Evolutionary conservation across 179 eudicot species (phyloP).

Genomic region (Beta corolliflora): DNA sequence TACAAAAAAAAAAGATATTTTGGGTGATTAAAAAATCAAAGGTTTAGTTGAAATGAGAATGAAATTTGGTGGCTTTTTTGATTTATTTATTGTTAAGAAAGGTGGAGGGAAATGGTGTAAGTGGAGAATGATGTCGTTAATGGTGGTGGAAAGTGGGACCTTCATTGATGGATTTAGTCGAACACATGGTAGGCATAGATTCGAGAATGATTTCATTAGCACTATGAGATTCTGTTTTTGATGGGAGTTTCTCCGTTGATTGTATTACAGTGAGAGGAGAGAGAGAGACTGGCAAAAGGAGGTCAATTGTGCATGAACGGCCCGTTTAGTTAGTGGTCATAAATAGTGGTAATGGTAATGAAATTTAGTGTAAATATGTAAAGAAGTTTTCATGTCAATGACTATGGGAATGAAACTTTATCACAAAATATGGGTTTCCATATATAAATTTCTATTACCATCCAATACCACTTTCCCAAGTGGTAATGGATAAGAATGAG

Average conservation of each 20-base stretch:
- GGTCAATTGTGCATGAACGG: slow-evolving; percentile 2
- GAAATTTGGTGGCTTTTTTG: neutral
- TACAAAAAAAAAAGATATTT: neutral
- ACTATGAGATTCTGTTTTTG: slow-evolving; percentile 19
- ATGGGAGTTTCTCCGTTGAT: slow-evolving; percentile 1
- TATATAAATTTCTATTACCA: too few relatives aligned
- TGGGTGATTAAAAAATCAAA: neutral
- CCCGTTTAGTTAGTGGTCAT: too few relatives aligned
- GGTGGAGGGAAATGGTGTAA: slow-evolving; percentile 22
- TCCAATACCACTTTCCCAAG: too few relatives aligned
- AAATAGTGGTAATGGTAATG: too few relatives aligned
- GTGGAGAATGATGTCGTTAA: slow-evolving; percentile 19
- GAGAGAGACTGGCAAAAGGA: neutral
- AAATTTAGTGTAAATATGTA: too few relatives aligned
- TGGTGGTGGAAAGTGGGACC: slow-evolving; percentile 30
- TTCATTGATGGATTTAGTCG: slow-evolving; percentile 36
- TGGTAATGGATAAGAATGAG: too few relatives aligned
- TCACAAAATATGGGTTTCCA: too few relatives aligned
- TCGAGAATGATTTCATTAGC: slow-evolving; percentile 20
- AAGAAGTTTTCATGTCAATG: too few relatives aligned
- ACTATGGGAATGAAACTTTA: too few relatives aligned
- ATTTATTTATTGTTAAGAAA: slow-evolving; percentile 15
- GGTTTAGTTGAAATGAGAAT: slow-evolving; percentile 1
- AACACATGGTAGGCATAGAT: slow-evolving; percentile 38
- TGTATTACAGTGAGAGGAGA: neutral